Percentiles rank a stretch among this genome's conserved stretches.
phyloP scores from a whole-genome alignment of 1,284 basidiomycete species.

The Sanghuangporus weigelae region DNA sequence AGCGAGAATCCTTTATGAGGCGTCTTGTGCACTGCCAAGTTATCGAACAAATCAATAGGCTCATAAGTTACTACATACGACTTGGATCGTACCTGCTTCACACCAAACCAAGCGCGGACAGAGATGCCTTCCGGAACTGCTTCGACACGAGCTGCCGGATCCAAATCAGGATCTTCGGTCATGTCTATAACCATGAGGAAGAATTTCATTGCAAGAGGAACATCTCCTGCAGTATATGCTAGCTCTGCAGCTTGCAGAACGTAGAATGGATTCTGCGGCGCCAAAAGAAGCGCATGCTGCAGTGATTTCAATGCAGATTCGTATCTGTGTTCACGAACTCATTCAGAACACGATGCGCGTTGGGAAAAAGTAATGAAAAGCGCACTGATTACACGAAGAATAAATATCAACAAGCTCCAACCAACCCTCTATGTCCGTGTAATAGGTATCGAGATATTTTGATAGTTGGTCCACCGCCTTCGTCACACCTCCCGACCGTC shows the following conservation, averaged over 20 bases:
- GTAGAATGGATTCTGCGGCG: constrained; percentile 83
- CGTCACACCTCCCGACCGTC: constrained; percentile 55
- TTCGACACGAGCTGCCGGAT: constrained; percentile 30
- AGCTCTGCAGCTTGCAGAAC: constrained; percentile 83
- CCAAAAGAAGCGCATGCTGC: constrained; percentile 76
- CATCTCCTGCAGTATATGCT: constrained; percentile 72
- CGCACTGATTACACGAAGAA: constrained; percentile 71
- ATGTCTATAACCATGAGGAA: constrained; percentile 83
- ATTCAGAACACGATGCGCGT: not conserved
- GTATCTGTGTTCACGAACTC: constrained; percentile 40
- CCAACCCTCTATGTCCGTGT: constrained; percentile 91
- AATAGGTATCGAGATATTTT: constrained; percentile 86
- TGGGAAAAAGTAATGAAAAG: constrained; percentile 5
- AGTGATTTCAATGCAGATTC: constrained; percentile 65
- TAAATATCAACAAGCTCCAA: constrained; percentile 90
- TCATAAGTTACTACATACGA: not conserved
- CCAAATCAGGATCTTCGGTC: constrained; percentile 55
- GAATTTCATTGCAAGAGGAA: constrained; percentile 77
- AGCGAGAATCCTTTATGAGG: constrained; percentile 37
- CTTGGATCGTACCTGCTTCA: constrained; percentile 62
- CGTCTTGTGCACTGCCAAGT: constrained; percentile 50
- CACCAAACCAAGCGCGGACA: constrained; percentile 79
- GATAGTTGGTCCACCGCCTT: constrained; percentile 74
- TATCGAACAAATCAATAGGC: not conserved
- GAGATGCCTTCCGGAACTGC: constrained; percentile 52